Percentiles rank a stretch among this genome's conserved stretches.
Conservation (phyloP, 1,139 yeast species). For the Candida dubliniensis region DNA sequence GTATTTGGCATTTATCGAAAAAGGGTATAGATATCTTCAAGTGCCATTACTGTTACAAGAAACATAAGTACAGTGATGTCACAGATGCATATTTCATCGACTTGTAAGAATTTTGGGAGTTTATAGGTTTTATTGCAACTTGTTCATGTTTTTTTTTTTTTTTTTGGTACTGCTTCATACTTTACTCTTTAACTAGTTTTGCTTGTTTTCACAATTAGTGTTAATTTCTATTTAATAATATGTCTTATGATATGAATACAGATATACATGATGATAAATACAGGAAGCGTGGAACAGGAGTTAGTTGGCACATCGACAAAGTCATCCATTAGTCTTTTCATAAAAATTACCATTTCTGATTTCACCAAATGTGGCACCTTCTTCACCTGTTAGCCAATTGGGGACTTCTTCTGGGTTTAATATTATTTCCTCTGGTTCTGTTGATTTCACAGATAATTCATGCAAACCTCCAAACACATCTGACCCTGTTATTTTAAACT, state of each 20-base stretch:
- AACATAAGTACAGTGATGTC: constrained; percentile 43
- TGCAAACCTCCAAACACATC: constrained; percentile 83
- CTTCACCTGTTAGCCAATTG: constrained; percentile 80
- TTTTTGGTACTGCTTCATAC: too few relatives aligned
- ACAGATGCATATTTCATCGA: constrained; percentile 48
- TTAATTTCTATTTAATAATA: too few relatives aligned
- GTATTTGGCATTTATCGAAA: constrained; percentile 47
- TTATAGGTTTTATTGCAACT: too few relatives aligned
- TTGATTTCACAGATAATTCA: constrained; percentile 52
- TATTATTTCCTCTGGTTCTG: constrained; percentile 33
- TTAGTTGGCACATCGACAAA: too few relatives aligned
- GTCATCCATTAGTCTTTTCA: not conserved
- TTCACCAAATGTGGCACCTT: constrained; percentile 50
- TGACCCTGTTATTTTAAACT: constrained; percentile 59
- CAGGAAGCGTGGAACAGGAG: too few relatives aligned
- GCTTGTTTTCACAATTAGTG: too few relatives aligned
- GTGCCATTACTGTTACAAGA: constrained; percentile 52
- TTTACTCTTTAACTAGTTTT: too few relatives aligned
- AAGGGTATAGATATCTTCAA: constrained; percentile 45
- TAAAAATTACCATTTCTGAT: constrained; percentile 45
- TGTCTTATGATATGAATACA: too few relatives aligned
- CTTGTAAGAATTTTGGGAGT: constrained; percentile 11
- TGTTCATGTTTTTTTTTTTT: too few relatives aligned
- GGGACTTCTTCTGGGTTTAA: constrained; percentile 62
- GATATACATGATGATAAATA: too few relatives aligned